These are phyloP conservation scores for Cardamine resedifolia DNA, from an alignment of 345 rosid species.

Conservation along the genomic window DNA sequence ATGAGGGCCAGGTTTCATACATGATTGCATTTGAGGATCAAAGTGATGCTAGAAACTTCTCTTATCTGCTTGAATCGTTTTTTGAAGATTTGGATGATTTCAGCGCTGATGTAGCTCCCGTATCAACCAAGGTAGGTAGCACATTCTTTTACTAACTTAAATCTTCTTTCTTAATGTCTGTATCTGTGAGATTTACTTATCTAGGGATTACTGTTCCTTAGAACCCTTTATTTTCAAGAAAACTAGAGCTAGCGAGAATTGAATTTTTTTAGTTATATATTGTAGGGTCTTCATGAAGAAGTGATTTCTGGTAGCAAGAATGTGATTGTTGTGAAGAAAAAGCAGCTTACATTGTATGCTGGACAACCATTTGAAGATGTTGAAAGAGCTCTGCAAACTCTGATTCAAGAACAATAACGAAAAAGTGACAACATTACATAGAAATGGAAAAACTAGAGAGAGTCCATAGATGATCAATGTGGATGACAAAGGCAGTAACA, in stretches of 20 bases:
- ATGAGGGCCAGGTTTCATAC: constrained; percentile 38
- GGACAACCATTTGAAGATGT: constrained; percentile 76
- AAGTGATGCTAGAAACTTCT: constrained; percentile 78
- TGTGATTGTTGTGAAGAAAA: constrained; percentile 66
- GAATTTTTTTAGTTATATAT: not conserved
- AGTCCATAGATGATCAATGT: not conserved
- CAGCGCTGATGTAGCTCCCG: constrained; percentile 58
- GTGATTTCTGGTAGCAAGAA: constrained; percentile 49
- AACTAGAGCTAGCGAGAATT: not conserved
- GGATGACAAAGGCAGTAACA: constrained; percentile 2
- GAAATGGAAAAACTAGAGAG: constrained; percentile 10
- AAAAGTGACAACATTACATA: not conserved
- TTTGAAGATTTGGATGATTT: constrained; percentile 74
- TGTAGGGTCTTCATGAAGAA: constrained; percentile 63
- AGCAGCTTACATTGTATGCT: constrained; percentile 69
- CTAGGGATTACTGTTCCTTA: not conserved
- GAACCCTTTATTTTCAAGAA: not conserved
- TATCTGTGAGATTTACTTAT: not conserved
- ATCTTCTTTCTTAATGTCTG: not conserved
- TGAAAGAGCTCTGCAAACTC: constrained; percentile 58
- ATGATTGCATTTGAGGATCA: constrained; percentile 73
- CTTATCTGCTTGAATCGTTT: constrained; percentile 59
- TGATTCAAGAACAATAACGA: constrained; percentile 43
- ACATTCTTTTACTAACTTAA: not conserved
- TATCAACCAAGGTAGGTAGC: constrained; percentile 53